Evolutionary conservation across 108 stramenopile genomes (phyloP).

Genomic region (Aurantiochytrium sp.): DNA sequence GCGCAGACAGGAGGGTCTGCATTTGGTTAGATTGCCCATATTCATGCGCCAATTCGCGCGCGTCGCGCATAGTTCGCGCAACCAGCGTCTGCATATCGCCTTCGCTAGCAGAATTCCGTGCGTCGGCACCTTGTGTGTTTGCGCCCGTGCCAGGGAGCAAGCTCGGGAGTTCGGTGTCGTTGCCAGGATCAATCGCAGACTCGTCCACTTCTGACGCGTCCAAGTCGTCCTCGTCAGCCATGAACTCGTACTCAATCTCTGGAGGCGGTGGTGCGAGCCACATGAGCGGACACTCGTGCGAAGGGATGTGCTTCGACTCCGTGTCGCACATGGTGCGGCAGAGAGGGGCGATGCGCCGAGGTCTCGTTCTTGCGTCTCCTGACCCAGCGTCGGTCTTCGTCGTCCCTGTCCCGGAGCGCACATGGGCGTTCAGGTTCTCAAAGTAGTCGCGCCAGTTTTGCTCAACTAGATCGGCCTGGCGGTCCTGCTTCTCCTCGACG

Average conservation of each 20-base stretch:
- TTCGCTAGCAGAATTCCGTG: too few relatives aligned
- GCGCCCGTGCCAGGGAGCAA: too few relatives aligned
- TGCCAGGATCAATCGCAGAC: too few relatives aligned
- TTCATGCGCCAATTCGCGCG: too few relatives aligned
- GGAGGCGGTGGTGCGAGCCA: neutral
- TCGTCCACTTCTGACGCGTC: too few relatives aligned
- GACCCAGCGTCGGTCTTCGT: neutral
- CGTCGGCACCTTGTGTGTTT: too few relatives aligned
- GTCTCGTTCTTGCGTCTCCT: too few relatives aligned
- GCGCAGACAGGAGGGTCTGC: too few relatives aligned
- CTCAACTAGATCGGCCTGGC: neutral
- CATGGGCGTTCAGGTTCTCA: neutral
- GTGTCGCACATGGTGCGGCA: neutral
- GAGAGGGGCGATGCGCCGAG: neutral
- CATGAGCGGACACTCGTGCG: conserved; percentile 15
- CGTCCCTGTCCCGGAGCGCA: neutral
- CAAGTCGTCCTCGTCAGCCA: neutral
- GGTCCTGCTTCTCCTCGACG: neutral
- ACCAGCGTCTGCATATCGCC: too few relatives aligned
- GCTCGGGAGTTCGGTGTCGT: too few relatives aligned
- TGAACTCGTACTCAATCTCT: neutral
- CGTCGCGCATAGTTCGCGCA: too few relatives aligned
- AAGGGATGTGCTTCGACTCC: neutral
- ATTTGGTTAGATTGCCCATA: too few relatives aligned
- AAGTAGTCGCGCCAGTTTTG: conserved; percentile 13